Percentiles rank a stretch among this genome's conserved stretches.
These are phyloP conservation scores for Saprolegnia diclina DNA, from an alignment of 352 stramenopile species.

Conservation along the genomic window DNA sequence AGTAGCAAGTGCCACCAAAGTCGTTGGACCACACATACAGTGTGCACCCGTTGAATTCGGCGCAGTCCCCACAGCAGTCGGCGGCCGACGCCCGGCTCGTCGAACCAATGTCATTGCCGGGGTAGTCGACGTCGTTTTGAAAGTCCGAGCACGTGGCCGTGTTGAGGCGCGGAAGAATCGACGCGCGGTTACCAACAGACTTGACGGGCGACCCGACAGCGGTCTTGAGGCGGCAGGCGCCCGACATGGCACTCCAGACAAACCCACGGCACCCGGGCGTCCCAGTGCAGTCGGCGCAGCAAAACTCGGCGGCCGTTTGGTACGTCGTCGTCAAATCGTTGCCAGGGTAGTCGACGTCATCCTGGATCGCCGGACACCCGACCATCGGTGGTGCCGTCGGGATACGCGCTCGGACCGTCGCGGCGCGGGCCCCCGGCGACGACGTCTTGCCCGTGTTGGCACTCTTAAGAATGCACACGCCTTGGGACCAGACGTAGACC, in stretches of 20 bases:
- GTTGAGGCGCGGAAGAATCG: not conserved
- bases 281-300: conserved; percentile 8
- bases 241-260: conserved; percentile 2
- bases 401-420: not conserved
- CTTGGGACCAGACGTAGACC: not conserved
- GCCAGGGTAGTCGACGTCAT: conserved; percentile 21
- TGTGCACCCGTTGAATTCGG: not conserved
- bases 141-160: not conserved
- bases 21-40: conserved; percentile 11
- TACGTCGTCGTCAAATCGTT: conserved; percentile 22
- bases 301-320: not conserved
- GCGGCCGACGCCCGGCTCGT: conserved; percentile 10
- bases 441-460: not conserved
- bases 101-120: conserved; percentile 32
- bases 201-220: not conserved
- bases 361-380: not conserved
- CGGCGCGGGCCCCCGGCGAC: not conserved
- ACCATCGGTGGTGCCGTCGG: not conserved
- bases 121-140: conserved; percentile 30
- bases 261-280: conserved; percentile 11
- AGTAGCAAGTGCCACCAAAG: not conserved
- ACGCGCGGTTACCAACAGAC: not conserved
- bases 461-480: conserved; percentile 14
- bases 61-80: conserved; percentile 33
- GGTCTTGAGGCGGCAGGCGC: conserved; percentile 17